Base-by-base conservation (phyloP, 2,329 filamentous ascomycete genomes). In the Phaeosphaeriaceae sp. region DNA sequence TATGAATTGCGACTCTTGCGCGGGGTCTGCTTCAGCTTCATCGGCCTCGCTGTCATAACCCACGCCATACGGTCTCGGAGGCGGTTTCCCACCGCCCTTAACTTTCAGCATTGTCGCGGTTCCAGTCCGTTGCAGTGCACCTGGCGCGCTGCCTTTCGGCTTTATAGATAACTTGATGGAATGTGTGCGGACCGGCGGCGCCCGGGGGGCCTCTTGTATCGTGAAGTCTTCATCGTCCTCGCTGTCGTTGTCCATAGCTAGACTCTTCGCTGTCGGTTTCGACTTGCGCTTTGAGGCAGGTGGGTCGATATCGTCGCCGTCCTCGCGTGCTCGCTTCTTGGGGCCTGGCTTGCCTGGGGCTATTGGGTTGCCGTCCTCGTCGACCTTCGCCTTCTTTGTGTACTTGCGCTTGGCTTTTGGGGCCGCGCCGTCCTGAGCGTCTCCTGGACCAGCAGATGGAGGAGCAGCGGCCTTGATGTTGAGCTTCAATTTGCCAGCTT, bases 21-120 rank as follows among this genome's bases (percentile, higher is more conserved):
- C 85, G 0, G 95, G 95, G 71, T 99, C 95, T 10, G 82, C 79
- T 76, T 99, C 95, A 15, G 89, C 88, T 72, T 98, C 95, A 54
- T 93, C 95, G 13, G 93, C 92, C 77, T 98, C 95, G 2, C 93
- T 97, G 75, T 99, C 95, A 78, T 98, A 99, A 7, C 94, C 95
- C 55, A 96, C 92, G 51, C 95, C 95, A 1, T 87, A 86, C 5
- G 88, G 88, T 62, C 91, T 58, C 11, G 56, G 45, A 1, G 74
- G 75, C 2, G 72, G 68, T 54, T 71, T 76, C 6, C 75, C 75
- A 0, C 63, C 62, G 20, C 73, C 71, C 51, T 76, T 76, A 60
- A 77, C 63, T 57, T 76, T 76, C 21, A 76, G 57, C n/a, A 75
- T 62, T 7, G 65, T 62, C 11, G 65, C 68, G 1, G 71, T 69